A percentile compares a stretch with the other conserved stretches of the same genome.
These are phyloP conservation scores for Sugiyamaella pinicola DNA, from an alignment of 1,139 yeast species.

Conservation along the genomic window DNA sequence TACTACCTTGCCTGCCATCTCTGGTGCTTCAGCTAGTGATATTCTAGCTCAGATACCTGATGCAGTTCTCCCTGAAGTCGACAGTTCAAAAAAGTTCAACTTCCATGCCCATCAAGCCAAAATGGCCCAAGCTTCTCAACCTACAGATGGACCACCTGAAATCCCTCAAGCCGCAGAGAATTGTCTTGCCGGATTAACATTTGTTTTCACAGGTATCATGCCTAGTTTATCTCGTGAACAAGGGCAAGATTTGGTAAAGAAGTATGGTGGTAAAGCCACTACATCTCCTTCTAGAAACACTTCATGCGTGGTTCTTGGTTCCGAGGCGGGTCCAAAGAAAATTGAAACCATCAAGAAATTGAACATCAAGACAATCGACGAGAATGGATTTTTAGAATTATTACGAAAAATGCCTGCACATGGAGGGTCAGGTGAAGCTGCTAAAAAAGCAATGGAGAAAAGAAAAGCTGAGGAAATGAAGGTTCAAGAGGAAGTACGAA, in stretches of 20 bases:
- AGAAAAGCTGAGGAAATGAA: conserved; percentile 64
- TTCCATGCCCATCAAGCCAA: conserved; percentile 53
- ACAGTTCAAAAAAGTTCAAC: conserved; percentile 52
- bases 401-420: conserved; percentile 82
- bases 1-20: background rate
- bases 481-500: conserved; percentile 52
- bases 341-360: conserved; percentile 74
- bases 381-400: conserved; percentile 79
- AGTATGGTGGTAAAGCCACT: conserved; percentile 93
- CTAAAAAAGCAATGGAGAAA: conserved; percentile 70
- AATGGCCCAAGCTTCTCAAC: conserved; percentile 17
- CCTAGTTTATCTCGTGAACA: conserved; percentile 78
- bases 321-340: conserved; percentile 97
- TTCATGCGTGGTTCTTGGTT: conserved; percentile 86
- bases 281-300: conserved; percentile 85
- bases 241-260: conserved; percentile 74
- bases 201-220: conserved; percentile 89
- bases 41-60: conserved; percentile 65
- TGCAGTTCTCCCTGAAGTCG: conserved; percentile 63
- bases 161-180: conserved; percentile 79
- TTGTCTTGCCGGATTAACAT: conserved; percentile 82
- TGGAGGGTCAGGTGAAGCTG: conserved; percentile 83
- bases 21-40: conserved; percentile 50
- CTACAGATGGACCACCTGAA: conserved; percentile 36
- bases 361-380: conserved; percentile 78